Evolutionary conservation across 768 basidiomycete species (phyloP), one percentile per base, ranked within the genome.

Genomic region (Lanmaoa pseudosensibilis): DNA sequence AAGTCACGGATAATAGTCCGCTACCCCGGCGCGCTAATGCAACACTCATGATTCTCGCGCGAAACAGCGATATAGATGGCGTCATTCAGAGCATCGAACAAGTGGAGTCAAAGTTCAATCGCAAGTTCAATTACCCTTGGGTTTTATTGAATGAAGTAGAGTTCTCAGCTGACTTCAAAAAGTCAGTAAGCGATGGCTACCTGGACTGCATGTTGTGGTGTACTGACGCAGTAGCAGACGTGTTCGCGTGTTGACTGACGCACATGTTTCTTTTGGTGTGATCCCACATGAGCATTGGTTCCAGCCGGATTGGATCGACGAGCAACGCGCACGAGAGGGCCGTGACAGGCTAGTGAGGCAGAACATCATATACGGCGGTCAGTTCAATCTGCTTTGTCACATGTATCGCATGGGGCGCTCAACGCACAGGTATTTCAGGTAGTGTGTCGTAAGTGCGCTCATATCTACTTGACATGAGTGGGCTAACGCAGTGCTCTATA

Each of bases 291-390:
- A 83, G 3, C 78, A 88, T 50, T 91, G 89, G 89, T 73, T 75
- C 58, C 89, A 90, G 66, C 89, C 89, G 0, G 78, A 78, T 34
- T 88, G 81, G 83, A 83, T 92, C 45, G 87, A 92, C 60, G 87
- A 90, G 62, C 77, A 78, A 12, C 76, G 77, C 43, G 90, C 88
- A 1, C 71, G 69, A 2, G 75, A 76, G 18, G 78, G 77, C 13
- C 74, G 87, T 34, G 72, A 80, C 39, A 75, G 77, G 53, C 80
- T 91, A 79, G 76, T 71, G 5, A 61, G 57, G 37, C 70, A 78
- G 48, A 73, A 76, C 39, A 74, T 83, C 50, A 79, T 81, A 41
- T 82, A 82, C 57, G 82, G 76, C 46, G 78, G 80, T 78, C 50
- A 55, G 71, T 76, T 37, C 25, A 50, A 27, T 41, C n/a, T 32